Base-by-base conservation (phyloP, 805 yeast species). In the Millerago galiae region DNA sequence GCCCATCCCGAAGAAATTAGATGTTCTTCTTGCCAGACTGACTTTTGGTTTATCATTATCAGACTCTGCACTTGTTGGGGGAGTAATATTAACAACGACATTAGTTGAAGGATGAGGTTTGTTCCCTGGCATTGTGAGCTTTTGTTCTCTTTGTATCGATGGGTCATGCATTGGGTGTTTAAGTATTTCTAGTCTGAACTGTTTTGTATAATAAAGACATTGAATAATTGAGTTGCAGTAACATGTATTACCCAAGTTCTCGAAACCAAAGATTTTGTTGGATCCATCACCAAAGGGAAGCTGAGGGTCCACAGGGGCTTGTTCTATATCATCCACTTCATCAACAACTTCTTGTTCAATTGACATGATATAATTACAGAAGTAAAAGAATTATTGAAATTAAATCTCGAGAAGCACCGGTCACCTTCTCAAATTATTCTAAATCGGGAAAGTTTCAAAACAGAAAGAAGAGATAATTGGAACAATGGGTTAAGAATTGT, bases 211-310 rank as follows among this genome's bases (percentile, higher is more conserved):
- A 67, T 77, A 91, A 9, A 91, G 71, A 51, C 95, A 87, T 60
- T 93, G 99, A 18, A 93, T 65, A 26, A 93, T 85, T 9, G 96
- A 87, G 54, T 93, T 93, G 63, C 95, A 86, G 66, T 91, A 91
- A 65, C 98, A 93, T 0, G 97, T 89, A 59, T 89, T 83, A 2
- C 95, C 95, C 54, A 83, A 84, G 57, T 85, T 85, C 58, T 85
- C 93, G 74, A 83, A 77, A 1, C 95, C 95, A 59, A 76, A 84
- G 17, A 84, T 72, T 59, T 83, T 84, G 46, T 74, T 68, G 7
- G 80, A 66, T 2, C 89, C 90, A 57, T 79, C 81, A 5, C 88
- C 90, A 55, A 61, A 79, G 9, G 31, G 31, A 5, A 29, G 7
- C 7, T 21, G 24, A 21, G 24, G 24, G 24, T 21, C 24, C 24